Evolutionary conservation across 148 eudicot species (phyloP).

Genomic region (Rhododendron kiyosumense): DNA sequence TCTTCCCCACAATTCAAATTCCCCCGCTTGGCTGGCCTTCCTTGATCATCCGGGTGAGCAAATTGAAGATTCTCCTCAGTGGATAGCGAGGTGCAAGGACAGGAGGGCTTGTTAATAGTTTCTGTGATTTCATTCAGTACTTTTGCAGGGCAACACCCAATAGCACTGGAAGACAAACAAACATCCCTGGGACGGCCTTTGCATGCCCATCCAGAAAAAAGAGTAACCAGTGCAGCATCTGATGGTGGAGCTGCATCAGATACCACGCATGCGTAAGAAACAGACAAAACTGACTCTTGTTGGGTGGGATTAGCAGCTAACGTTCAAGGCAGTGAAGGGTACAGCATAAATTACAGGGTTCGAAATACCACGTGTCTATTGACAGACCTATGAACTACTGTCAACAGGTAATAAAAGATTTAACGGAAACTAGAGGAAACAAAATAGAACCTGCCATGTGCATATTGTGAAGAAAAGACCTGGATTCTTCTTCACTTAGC

Average conservation of each 20-base stretch:
- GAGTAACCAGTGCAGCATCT: conserved; percentile 77
- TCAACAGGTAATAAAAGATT: not conserved
- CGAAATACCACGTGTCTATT: not conserved
- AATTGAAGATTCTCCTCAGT: conserved; percentile 6
- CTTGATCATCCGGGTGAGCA: conserved; percentile 21
- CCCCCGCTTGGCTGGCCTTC: conserved; percentile 40
- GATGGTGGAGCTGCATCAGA: conserved; percentile 72
- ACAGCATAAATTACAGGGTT: not conserved
- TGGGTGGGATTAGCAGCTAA: not conserved
- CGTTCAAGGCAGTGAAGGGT: not conserved
- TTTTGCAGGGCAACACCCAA: conserved; percentile 62
- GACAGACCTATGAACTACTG: not conserved
- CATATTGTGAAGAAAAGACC: conserved; percentile 66
- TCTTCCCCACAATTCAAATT: conserved; percentile 25
- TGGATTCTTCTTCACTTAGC: conserved; percentile 70
- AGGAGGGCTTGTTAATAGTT: not conserved
- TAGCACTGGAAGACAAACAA: conserved; percentile 63
- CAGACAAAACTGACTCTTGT: not conserved
- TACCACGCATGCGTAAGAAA: conserved; percentile 15
- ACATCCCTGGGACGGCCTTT: conserved; percentile 59
- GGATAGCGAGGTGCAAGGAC: not conserved
- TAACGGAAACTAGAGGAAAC: not conserved
- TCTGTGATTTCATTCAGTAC: not conserved
- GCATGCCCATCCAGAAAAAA: conserved; percentile 98
- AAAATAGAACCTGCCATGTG: conserved; percentile 70